Percentiles rank a stretch among this genome's conserved stretches.
Conservation (phyloP, 257 asterid species). For the Eucommia ulmoides region DNA sequence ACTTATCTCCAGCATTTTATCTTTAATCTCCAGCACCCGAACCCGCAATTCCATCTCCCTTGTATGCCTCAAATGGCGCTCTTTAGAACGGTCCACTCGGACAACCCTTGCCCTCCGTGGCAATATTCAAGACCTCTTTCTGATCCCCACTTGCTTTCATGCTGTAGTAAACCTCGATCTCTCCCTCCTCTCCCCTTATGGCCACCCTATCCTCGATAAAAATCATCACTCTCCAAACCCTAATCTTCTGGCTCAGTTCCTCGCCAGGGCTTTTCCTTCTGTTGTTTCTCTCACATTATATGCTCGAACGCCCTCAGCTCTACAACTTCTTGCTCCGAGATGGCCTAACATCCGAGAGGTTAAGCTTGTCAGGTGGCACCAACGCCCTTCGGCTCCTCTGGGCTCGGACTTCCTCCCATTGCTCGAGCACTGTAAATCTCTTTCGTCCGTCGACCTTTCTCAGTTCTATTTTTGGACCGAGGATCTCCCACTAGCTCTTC, state of each 20-base stretch:
- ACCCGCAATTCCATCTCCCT: slow-evolving; percentile 67
- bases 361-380: slow-evolving; percentile 91
- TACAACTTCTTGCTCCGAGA: slow-evolving; percentile 33
- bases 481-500: slow-evolving; percentile 52
- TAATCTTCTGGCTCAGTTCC: slow-evolving; percentile 39
- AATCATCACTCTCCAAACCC: slow-evolving; percentile 28
- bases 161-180: slow-evolving; percentile 58
- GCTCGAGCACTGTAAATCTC: slow-evolving; percentile 17
- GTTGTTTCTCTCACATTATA: slow-evolving; percentile 47
- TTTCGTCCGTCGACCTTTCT: slow-evolving; percentile 46
- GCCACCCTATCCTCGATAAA: slow-evolving; percentile 58
- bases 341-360: slow-evolving; percentile 36
- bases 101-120: slow-evolving; percentile 71
- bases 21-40: slow-evolving; percentile 57
- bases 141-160: slow-evolving; percentile 53
- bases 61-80: slow-evolving; percentile 58
- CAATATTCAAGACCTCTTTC: slow-evolving; percentile 52
- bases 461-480: slow-evolving; percentile 87
- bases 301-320: slow-evolving; percentile 35
- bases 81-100: slow-evolving; percentile 67
- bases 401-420: slow-evolving; percentile 57
- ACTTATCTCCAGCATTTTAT: slow-evolving; percentile 58
- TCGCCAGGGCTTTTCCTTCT: slow-evolving; percentile 55
- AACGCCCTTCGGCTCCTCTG: slow-evolving; percentile 51
- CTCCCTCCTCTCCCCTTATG: slow-evolving; percentile 85